Percentiles rank a stretch among this genome's conserved stretches.
Conservation (phyloP, 2,329 filamentous ascomycete genomes). For the Berkeleyomyces rouxiae region DNA sequence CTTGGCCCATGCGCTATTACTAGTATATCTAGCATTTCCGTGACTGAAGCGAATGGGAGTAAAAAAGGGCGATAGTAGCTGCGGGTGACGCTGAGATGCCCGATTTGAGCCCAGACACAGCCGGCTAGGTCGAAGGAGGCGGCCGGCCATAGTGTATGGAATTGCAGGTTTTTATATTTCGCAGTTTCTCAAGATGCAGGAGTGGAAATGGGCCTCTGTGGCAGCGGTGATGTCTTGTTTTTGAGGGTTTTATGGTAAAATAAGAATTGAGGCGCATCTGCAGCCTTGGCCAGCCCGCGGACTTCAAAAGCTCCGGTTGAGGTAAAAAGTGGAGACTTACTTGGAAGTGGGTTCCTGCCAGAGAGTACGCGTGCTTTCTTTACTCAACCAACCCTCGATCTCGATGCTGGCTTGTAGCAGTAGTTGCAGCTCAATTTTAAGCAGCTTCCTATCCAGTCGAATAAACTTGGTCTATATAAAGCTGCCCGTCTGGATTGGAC, state of each 20-base stretch:
- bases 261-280: background rate
- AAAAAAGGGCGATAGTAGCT: background rate
- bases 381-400: background rate
- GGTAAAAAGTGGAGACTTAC: background rate
- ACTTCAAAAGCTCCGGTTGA: background rate
- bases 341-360: background rate
- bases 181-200: background rate
- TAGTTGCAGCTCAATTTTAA: too few species aligned
- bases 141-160: background rate
- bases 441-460: background rate
- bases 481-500: too few species aligned
- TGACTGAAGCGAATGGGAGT: background rate
- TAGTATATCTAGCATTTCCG: background rate
- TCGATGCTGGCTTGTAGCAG: too few species aligned
- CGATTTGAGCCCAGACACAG: background rate
- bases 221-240: too few species aligned
- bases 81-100: background rate
- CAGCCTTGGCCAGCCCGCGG: background rate
- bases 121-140: background rate
- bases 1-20: background rate
- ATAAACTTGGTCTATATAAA: too few species aligned
- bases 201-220: too few species aligned
- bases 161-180: background rate
- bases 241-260: background rate
- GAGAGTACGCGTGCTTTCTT: constrained; percentile 15